A percentile compares a stretch with the other conserved stretches of the same genome.
Conservation (phyloP, 2,329 filamentous ascomycete genomes). For the Verticillium nonalfalfae region DNA sequence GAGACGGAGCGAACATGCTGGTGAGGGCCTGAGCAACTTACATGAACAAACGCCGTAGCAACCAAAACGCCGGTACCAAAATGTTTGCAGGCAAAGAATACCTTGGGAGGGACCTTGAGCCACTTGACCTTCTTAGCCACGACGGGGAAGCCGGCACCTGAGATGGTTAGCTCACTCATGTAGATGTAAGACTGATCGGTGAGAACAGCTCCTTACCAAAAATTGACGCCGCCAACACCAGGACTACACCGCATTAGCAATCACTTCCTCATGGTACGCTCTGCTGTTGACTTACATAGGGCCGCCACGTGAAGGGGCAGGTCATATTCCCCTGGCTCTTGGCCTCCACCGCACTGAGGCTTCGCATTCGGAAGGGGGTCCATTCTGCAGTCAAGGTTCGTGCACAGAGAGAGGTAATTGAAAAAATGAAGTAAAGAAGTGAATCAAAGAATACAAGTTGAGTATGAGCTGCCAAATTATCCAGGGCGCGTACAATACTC, state of each 20-base stretch:
- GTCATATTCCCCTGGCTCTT: constrained; percentile 32
- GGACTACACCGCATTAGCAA: constrained; percentile 19
- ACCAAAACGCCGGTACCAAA: constrained; percentile 68
- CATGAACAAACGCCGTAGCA: constrained; percentile 68
- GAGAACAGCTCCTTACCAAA: constrained; percentile 21
- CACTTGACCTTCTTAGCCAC: constrained; percentile 49
- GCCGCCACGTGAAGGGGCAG: constrained; percentile 31
- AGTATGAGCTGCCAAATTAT: constrained; percentile 8
- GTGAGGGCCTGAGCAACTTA: constrained; percentile 23
- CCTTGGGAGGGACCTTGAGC: constrained; percentile 48
- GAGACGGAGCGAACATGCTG: background rate
- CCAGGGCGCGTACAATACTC: constrained; percentile 14
- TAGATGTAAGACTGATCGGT: background rate
- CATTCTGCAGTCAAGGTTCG: constrained; percentile 15
- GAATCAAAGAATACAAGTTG: constrained; percentile 14
- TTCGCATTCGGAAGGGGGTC: constrained; percentile 21
- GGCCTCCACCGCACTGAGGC: constrained; percentile 30
- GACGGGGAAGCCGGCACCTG: constrained; percentile 45
- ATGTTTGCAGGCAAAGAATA: constrained; percentile 59
- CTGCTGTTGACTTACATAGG: constrained; percentile 27
- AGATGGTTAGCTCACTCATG: constrained; percentile 6
- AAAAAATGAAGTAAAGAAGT: constrained; percentile 10
- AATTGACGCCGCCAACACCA: constrained; percentile 31
- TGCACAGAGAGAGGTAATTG: constrained; percentile 2
- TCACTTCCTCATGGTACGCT: background rate